A percentile compares a stretch with the other conserved stretches of the same genome.
These are phyloP conservation scores for Priceomyces medius DNA, from an alignment of 805 yeast genomes.

Conservation along the genomic window DNA sequence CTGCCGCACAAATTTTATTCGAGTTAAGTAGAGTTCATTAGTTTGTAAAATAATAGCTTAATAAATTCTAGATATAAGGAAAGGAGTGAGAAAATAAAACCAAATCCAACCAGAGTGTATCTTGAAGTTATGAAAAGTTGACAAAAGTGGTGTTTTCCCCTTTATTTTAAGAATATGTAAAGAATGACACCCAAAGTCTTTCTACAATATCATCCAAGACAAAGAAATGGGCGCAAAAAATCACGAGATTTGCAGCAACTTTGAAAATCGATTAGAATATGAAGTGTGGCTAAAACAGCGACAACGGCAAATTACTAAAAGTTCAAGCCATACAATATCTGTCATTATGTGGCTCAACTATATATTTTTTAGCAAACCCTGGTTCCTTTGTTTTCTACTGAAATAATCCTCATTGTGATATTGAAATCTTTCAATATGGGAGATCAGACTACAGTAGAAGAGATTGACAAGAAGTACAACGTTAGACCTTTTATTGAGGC, in stretches of 20 bases:
- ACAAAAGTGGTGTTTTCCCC: too few relatives aligned
- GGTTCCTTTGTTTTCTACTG: too few relatives aligned
- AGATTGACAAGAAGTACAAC: slow-evolving; percentile 19
- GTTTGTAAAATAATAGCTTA: neutral
- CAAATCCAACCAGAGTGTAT: too few relatives aligned
- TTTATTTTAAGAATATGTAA: too few relatives aligned
- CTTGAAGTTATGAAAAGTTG: too few relatives aligned
- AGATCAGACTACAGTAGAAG: slow-evolving; percentile 18
- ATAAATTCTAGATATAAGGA: neutral
- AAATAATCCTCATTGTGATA: neutral
- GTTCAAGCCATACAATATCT: neutral
- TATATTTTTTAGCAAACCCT: too few relatives aligned
- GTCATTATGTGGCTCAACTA: neutral
- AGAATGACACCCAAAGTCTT: too few relatives aligned
- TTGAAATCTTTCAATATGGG: neutral
- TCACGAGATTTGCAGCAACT: neutral
- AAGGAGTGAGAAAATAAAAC: neutral
- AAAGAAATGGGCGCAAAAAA: neutral
- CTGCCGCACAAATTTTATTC: slow-evolving; percentile 19
- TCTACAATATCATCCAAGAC: too few relatives aligned
- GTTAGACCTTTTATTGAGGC: slow-evolving; percentile 28
- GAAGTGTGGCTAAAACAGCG: neutral
- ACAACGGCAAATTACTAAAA: neutral
- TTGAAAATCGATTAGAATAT: too few relatives aligned
- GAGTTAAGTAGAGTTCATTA: slow-evolving; percentile 19